Evolutionary conservation across 108 stramenopile genomes (phyloP), one percentile per base, ranked within the genome.

Genomic region (Pseudonitzschia pungens): DNA sequence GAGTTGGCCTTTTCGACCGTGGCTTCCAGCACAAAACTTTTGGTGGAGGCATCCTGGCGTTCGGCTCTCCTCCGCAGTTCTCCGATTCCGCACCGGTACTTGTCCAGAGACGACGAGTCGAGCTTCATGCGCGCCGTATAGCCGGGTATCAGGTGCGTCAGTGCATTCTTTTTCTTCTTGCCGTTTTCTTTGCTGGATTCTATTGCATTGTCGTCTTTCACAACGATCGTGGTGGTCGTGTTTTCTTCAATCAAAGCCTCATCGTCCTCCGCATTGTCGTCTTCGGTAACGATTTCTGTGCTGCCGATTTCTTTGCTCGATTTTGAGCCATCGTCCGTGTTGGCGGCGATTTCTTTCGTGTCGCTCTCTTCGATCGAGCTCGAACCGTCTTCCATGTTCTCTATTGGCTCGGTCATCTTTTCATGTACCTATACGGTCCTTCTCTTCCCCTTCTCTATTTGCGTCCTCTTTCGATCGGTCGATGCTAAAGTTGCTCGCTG

Each of bases 71-170:
- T 77, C 20, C 80, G 71, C 50, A 91, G 68, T 44, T 84, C 71
- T 12, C 83, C 48, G n/a, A 89, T 48, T 11, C 65, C 69, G 1
- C 59, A 75, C 67, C 69, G 68, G 51, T 69, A 73, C 41, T 59
- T 67, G 32, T 74, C 71, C 70, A 84, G 66, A 11, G 84, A 82
- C 14, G 83, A 74, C 18, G 92, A 64, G 33, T 83, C 74, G 22
- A 93, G 77, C 56, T 65, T 69, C 79, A 92, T 80, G 20, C 86
- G 87, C 26, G 93, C 93, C 22, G 81, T 86, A 72, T 94, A 94
- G 31, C 91, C 93, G 8, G 93, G 91, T 67, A 92, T 78, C 12
- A 94, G 82, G 51, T 81, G 81, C 8, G 93, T 84, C 55, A 94
- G 79, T 59, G 77, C 81, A 65, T 94, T 94, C 33, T 59, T 42